Evolutionary conservation across 2,329 filamentous ascomycete genomes (phyloP), one percentile per base, ranked within the genome.

Genomic region (Dactylonectria estremocensis): DNA sequence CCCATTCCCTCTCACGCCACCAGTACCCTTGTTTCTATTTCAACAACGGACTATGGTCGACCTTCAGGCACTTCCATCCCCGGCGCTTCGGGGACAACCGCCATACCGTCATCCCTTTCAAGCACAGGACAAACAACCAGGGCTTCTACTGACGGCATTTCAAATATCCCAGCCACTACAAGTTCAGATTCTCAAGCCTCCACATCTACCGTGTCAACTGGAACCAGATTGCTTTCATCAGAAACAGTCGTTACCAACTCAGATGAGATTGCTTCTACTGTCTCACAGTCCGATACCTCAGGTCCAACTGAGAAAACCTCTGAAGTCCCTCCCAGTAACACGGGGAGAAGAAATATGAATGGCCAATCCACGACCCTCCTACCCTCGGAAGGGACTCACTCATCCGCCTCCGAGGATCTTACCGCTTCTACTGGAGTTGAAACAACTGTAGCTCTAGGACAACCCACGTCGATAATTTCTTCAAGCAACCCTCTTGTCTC

Each of bases 231-330:
- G n/a, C 43, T 46, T 46, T 46, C 43, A 46, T 46, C 43, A 46
- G 18, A 46, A 46, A 46, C 43, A 46, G n/a, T 46, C 43, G 20
- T 46, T 10, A 46, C n/a, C 43, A 46, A 46, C 43, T 46, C 43
- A 20, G n/a, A 46, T 46, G 43, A 2, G 7, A 46, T 22, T 46
- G n/a, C n/a, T 20, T 18, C 43, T 7, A 22, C 43, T 46, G n/a
- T 22, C n/a, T 46, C 7, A 20, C n/a, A 46, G 43, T 20, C 43
- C n/a, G 20, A 46, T 22, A 22, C 43, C 43, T 11, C 11, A 13
- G 18, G n/a, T 46, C 18, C n/a, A 46, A 46, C 43, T 46, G 43
- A 46, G 6, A 2, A 1, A 8, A 46, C 5, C 1, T 22, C 18
- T 46, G n/a, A 46, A 3, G 4, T 46, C 11, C 18, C 43, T 10